Conservation (phyloP, 2,329 filamentous ascomycete genomes). For the Ascochyta rabiei region DNA sequence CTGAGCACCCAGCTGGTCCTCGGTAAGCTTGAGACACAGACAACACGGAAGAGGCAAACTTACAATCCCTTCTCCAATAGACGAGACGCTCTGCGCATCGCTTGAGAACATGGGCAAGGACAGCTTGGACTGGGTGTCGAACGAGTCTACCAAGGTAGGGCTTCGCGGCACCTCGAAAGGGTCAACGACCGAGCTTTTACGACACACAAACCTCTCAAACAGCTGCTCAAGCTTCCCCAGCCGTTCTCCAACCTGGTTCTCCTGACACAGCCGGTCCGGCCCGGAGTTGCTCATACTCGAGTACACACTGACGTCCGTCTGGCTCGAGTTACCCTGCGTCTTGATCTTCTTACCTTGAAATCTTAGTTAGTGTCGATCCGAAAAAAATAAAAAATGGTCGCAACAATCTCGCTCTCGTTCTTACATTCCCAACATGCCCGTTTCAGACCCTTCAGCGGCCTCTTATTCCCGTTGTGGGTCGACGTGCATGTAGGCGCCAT, state of each 20-base stretch:
- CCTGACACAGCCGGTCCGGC: constrained; percentile 25
- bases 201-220: constrained; percentile 46
- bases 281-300: constrained; percentile 20
- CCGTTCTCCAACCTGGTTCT: constrained; percentile 36
- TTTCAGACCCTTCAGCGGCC: constrained; percentile 34
- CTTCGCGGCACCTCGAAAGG: constrained; percentile 22
- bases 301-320: constrained; percentile 21
- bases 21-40: constrained; percentile 17
- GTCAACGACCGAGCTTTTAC: constrained; percentile 28
- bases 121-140: constrained; percentile 29
- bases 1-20: constrained; percentile 34
- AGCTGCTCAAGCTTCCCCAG: constrained; percentile 44
- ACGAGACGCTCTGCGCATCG: constrained; percentile 35
- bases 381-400: not conserved
- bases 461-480: constrained; percentile 28
- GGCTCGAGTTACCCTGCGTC: constrained; percentile 20
- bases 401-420: constrained; percentile 10
- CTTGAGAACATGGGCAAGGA: constrained; percentile 27
- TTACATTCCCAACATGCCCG: constrained; percentile 47
- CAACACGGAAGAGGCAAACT: constrained; percentile 14
- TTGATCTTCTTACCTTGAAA: constrained; percentile 43
- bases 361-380: constrained; percentile 14
- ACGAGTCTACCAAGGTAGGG: constrained; percentile 27
- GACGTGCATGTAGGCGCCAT: constrained; percentile 27
- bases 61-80: constrained; percentile 41